Evolutionary conservation across 352 stramenopile species (phyloP), one percentile per base, ranked within the genome.

Genomic region (Phytophthora quininea): DNA sequence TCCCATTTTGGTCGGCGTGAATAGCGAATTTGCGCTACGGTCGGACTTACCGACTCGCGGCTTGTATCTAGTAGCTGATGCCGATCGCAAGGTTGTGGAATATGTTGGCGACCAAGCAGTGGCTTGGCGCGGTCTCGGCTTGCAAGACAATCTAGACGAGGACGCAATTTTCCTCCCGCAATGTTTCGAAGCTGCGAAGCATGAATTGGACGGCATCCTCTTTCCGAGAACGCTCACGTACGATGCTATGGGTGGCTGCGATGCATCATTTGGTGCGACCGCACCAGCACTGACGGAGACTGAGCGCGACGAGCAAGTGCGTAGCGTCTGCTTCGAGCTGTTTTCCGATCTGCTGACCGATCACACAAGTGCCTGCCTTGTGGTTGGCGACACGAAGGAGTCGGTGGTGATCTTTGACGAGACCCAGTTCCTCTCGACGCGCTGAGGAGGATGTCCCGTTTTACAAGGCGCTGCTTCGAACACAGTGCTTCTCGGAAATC

Each of bases 371-470:
- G 82, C 86, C 12, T 92, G 85, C 30, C 73, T 95, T 7, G 84
- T 93, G 37, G 88, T 95, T 42, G 88, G 88, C 43, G 88, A 95
- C 66, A 92, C 86, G 45, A 92, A 89, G 43, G 88, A 95, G 64
- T 95, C 86, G 3, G 88, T 95, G 19, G 86, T 95, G 40, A 95
- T 95, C 54, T 95, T 95, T 50, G 88, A 95, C 50, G 88, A 95
- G 68, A 91, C 72, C 5, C 82, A 95, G 68, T 95, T 95, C 55
- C 74, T 93, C 31, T 75, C 85, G 15, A 85, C 81, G 32, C 47
- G 71, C 76, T 4, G 71, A 79, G 0, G 75, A 88, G 51, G 88
- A 93, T 46, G 60, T 73, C 54, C 62, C 67, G 5, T 95, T 93
- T 65, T 91, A 91, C 64, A 64, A 84, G 33, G 73, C 80, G 37